Evolutionary conservation across 768 basidiomycete species (phyloP).

Genomic region (Boletus fagicola): DNA sequence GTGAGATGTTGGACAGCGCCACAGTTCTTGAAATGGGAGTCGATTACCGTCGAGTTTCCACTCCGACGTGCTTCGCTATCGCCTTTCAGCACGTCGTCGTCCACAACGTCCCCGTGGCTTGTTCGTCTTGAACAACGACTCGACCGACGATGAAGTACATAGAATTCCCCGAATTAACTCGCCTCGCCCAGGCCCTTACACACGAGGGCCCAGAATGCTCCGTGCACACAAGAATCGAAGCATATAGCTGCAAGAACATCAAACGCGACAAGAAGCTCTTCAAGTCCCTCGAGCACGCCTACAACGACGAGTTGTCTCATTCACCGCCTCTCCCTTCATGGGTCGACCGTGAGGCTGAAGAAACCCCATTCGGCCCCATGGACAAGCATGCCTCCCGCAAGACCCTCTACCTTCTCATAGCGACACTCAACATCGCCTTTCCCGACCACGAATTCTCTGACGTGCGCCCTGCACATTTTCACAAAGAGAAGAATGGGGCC

Average conservation of each 20-base stretch:
- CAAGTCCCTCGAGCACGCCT: slow-evolving; percentile 85
- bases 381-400: slow-evolving; percentile 82
- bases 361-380: slow-evolving; percentile 89
- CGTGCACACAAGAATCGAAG: slow-evolving; percentile 91
- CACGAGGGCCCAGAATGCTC: slow-evolving; percentile 86
- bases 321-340: slow-evolving; percentile 85
- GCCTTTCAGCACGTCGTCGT: background rate
- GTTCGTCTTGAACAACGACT: background rate
- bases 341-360: slow-evolving; percentile 66
- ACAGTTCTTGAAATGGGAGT: slow-evolving; percentile 15
- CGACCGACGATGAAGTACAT: slow-evolving; percentile 76
- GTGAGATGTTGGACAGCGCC: too few relatives aligned
- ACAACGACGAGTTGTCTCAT: slow-evolving; percentile 71
- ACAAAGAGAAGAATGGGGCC: slow-evolving; percentile 72
- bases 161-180: slow-evolving; percentile 74
- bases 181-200: slow-evolving; percentile 74
- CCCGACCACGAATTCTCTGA: slow-evolving; percentile 97
- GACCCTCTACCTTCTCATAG: slow-evolving; percentile 94
- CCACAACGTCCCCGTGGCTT: background rate
- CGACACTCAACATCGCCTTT: slow-evolving; percentile 95
- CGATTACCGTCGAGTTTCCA: slow-evolving; percentile 18
- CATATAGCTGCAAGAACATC: slow-evolving; percentile 97
- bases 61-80: slow-evolving; percentile 3
- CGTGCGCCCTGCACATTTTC: slow-evolving; percentile 87
- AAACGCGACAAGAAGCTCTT: slow-evolving; percentile 96